phyloP scores from a whole-genome alignment of 148 eudicot species.

The Camellia lanceoleosa region DNA sequence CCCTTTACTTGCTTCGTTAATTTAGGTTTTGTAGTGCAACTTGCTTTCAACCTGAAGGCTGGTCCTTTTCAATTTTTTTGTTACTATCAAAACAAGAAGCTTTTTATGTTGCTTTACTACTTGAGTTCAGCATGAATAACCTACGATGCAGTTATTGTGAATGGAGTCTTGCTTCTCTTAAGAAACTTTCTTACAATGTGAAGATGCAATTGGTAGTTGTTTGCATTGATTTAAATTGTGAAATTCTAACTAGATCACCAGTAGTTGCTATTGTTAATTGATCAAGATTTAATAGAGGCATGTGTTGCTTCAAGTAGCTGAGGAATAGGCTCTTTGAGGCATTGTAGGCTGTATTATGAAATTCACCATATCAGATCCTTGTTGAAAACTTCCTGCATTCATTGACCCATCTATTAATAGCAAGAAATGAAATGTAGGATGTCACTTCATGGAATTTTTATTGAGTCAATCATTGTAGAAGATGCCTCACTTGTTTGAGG shows the following conservation, averaged over 20 bases:
- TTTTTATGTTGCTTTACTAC: neutral
- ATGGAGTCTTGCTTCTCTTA: neutral
- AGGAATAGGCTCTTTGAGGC: neutral
- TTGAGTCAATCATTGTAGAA: neutral
- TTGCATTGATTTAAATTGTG: neutral
- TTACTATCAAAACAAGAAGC: neutral
- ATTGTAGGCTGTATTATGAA: neutral
- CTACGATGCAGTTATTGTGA: neutral
- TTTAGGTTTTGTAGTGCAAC: neutral
- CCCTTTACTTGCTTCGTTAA: neutral
- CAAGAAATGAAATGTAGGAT: neutral
- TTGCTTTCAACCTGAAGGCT: neutral
- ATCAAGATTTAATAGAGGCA: neutral
- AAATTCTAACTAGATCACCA: neutral
- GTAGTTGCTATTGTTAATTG: neutral
- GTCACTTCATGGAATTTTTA: neutral
- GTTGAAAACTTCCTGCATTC: neutral
- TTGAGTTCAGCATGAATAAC: neutral
- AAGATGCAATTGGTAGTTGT: neutral
- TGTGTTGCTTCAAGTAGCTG: neutral
- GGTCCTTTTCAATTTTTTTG: neutral
- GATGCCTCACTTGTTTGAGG: neutral
- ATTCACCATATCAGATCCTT: neutral
- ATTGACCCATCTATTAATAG: neutral
- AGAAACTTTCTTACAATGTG: neutral